Conservation (phyloP, 768 basidiomycete species). For the Russula griseocarnosa region DNA sequence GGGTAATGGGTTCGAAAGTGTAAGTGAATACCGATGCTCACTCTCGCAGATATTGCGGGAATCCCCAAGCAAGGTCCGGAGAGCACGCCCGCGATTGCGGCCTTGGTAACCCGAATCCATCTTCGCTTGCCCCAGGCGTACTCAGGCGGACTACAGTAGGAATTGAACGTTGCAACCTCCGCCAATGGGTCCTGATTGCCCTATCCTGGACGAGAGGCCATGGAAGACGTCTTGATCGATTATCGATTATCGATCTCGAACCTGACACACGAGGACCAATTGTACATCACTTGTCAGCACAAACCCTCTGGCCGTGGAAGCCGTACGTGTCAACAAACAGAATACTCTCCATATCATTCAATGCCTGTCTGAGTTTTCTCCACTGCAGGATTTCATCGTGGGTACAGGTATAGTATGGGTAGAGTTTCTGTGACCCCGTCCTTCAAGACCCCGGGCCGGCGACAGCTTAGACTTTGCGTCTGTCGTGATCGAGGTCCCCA, state of each 20-base stretch:
- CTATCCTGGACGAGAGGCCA: neutral
- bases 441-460: too few species aligned
- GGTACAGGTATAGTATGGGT: too few species aligned
- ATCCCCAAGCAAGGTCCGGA: neutral
- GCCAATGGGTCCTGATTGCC: neutral
- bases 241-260: neutral
- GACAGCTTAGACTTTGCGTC: too few species aligned
- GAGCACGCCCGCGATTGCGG: neutral
- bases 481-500: too few species aligned
- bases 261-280: too few species aligned
- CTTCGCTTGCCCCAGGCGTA: neutral
- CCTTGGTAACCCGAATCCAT: neutral
- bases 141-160: neutral
- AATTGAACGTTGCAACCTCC: neutral
- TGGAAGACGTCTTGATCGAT: neutral
- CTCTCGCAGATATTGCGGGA: neutral
- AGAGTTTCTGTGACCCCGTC: too few species aligned
- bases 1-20: neutral
- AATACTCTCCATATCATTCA: neutral
- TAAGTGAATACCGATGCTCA: neutral
- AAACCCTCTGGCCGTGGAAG: neutral
- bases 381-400: too few species aligned
- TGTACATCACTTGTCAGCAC: neutral
- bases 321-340: neutral
- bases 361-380: neutral